Base-by-base conservation (phyloP, 139 green algal genomes). In the Ostreobium quekettii region DNA sequence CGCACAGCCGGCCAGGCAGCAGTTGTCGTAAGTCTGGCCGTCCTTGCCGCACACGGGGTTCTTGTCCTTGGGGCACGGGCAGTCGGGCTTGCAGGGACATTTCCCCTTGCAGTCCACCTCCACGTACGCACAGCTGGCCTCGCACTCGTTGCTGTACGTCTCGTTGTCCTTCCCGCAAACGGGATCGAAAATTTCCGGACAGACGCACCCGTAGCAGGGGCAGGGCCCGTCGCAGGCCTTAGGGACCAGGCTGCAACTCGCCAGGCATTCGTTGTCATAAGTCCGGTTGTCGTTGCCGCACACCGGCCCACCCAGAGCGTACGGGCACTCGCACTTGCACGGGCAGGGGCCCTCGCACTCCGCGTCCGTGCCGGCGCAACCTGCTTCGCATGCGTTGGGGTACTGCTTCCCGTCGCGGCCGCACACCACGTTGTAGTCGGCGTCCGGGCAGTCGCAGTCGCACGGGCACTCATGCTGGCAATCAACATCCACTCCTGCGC, bases 1-100 rank as follows among this genome's bases (percentile, higher is more conserved):
- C 1, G 48, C 69, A 33, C 73, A 82, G 28, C 36, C 33, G 11
- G 70, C 73, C 6, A 48, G 19, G 38, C 73, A 80, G 7, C n/a
- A 30, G 60, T 76, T 80, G 36, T 28, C 48, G 70, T 80, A 83
- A n/a, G 47, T 71, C 36, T 76, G 65, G 28, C 70, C 66, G 37
- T 80, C 29, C n/a, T 58, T 39, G 30, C 70, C 77, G 62, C 73
- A 80, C 7, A 80, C 74, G 2, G 74, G 78, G 1, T 75, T 48
- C 31, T 77, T 78, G 3, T 71, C 8, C 3, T 31, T 36, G 2
- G 71, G n/a, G 59, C 78, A 83, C 5, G 73, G 37, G 67, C 64
- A 71, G n/a, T n/a, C n/a, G n/a, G 22, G 53, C 53, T 33, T 28
- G 15, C 53, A 62, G 33, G 38, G 30, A 36, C 71, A 26, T 33